Base-by-base conservation (phyloP, 1,284 basidiomycete species). In the Tylopilus orsonianus region DNA sequence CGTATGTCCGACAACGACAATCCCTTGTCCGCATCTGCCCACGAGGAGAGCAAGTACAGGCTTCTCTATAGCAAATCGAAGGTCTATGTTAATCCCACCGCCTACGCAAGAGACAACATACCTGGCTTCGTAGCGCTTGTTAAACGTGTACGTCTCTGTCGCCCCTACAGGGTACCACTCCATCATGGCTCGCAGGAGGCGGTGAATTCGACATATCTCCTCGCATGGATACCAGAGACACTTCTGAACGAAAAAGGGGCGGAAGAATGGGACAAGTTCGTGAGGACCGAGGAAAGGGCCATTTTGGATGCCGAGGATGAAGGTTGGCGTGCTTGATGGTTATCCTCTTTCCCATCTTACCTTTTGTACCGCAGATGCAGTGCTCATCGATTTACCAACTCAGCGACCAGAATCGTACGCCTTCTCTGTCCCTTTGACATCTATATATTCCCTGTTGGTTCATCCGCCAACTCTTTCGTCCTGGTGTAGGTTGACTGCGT, bases 61-160 rank as follows among this genome's bases (percentile, higher is more conserved):
- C 74, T 97, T 38, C 68, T 96, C 16, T 96, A 92, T 61, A 88
- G 83, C 67, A 95, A 95, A 69, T 90, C 87, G 33, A 94, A 94
- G 65, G 93, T 95, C 34, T 93, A 94, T 61, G 85, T 97, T 38
- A 93, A 98, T 61, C 95, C 96, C 0, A 96, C 93, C 0, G 85
- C 90, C 2, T 95, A 94, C 64, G 78, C 87, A 3, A 80, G 87
- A 58, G 95, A 97, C 70, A 97, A 98, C 67, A 90, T 97, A 24
- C 83, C 93, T 4, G 96, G 96, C 4, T 97, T 95, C 66, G 81
- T 93, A 6, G 85, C 87, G 12, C 77, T 97, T 49, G 93, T 97
- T 13, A 92, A 88, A 71, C 78, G 81, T 66, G 88, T 86, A 59
- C 48, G 82, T 73, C 40, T 41, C 16, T 44, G 27, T 48, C 44